Evolutionary conservation across 371 early-diverging fungal species (phyloP), one percentile per base, ranked within the genome.

Genomic region (Syncephalis fuscata): DNA sequence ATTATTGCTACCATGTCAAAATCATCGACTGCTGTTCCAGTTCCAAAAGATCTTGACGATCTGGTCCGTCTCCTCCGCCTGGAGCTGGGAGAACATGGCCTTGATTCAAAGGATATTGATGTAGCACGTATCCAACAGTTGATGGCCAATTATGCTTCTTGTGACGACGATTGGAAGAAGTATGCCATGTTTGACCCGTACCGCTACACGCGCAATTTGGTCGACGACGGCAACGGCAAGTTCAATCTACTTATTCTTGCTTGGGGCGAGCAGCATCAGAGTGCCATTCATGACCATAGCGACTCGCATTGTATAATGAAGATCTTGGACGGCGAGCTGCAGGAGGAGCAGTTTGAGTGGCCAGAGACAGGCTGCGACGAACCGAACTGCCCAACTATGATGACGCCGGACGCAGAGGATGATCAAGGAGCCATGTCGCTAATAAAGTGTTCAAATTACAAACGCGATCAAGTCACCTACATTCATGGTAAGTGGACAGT

Each of bases 301-400:
- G 77, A 78, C 41, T 80, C 89, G 42, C 95, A 94, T 62, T 94
- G 95, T 65, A 70, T 91, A 51, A 83, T 94, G 84, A 92, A 92
- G 60, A 65, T 92, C 25, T 69, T 94, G 23, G 83, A 80, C 46
- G 92, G 92, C 1, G 70, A 78, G 53, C 66, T 94, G 32, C 59
- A 70, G 49, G 95, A 94, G 59, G 75, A 82, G 0, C 68, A 74
- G 27, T 94, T 73, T 55, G 67, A 78, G 26, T 85, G 83, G 82
- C 92, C 92, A 0, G 55, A 58, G 4, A 53, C 32, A 4, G 32
- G 32, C 4, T 32, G 32, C 32, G 11, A 32, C 32, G 32, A 32
- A 7, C 4, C 7, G 7, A 11, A 32, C 32, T 32, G 32, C 32
- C 32, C 32, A 32, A 32, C 32, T 51, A 58, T 21, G 41, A 45